Evolutionary conservation across 2,329 filamentous ascomycete genomes (phyloP).

Genomic region (Sphaerulina musiva): DNA sequence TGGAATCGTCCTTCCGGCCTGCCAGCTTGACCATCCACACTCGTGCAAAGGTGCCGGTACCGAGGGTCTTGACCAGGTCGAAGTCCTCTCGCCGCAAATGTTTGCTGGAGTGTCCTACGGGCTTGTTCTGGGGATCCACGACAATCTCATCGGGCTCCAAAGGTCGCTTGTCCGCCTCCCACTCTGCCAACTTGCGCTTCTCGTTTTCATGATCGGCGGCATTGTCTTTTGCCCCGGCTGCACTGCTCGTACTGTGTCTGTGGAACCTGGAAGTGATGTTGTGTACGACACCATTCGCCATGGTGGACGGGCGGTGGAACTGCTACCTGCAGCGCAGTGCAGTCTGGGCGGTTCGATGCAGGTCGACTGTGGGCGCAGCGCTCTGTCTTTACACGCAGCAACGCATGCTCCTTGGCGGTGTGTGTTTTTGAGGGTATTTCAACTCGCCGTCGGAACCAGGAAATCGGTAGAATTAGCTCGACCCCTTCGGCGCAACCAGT

Average conservation of each 20-base stretch:
- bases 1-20: slow-evolving; percentile 33
- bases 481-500: not conserved
- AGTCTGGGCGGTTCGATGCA: not conserved
- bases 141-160: slow-evolving; percentile 40
- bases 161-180: slow-evolving; percentile 42
- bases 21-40: slow-evolving; percentile 70
- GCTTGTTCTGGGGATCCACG: slow-evolving; percentile 40
- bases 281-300: slow-evolving; percentile 32
- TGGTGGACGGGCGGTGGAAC: slow-evolving; percentile 10
- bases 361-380: not conserved
- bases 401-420: slow-evolving; percentile 8
- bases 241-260: slow-evolving; percentile 27
- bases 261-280: slow-evolving; percentile 34
- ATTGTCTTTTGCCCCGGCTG: slow-evolving; percentile 17
- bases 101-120: slow-evolving; percentile 43
- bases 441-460: slow-evolving; percentile 3
- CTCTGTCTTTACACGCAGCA: not conserved
- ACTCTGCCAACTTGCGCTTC: slow-evolving; percentile 42
- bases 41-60: slow-evolving; percentile 70
- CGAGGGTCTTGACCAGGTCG: slow-evolving; percentile 65
- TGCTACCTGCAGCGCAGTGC: not conserved
- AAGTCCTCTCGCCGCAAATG: slow-evolving; percentile 55
- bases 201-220: slow-evolving; percentile 40
- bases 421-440: not conserved
- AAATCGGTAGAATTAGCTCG: not conserved